Evolutionary conservation across 1,284 basidiomycete species (phyloP).

Genomic region (Cronartium ribicola): DNA sequence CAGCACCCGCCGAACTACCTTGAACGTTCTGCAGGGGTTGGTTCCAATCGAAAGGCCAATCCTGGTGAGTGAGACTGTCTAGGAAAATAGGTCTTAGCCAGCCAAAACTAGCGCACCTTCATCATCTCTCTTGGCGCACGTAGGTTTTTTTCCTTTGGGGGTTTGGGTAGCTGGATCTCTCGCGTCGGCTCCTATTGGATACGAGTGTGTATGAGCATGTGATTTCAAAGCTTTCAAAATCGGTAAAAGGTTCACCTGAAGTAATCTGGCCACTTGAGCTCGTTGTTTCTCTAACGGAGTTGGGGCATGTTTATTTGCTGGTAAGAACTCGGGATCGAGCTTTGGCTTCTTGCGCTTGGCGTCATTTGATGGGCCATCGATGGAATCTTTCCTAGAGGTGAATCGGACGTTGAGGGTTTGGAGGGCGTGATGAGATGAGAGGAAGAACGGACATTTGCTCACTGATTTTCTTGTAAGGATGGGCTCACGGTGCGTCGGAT

Average conservation of each 20-base stretch:
- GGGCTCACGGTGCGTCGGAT: no score
- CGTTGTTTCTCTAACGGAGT: conserved; percentile 70
- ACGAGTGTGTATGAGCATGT: not conserved
- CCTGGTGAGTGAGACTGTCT: not conserved
- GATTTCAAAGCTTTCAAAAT: not conserved
- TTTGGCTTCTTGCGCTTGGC: conserved; percentile 23
- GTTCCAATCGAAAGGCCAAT: not conserved
- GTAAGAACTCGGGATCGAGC: conserved; percentile 30
- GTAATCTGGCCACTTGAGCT: conserved; percentile 71
- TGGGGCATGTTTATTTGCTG: conserved; percentile 39
- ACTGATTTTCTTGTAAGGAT: no score
- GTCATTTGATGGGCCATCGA: not conserved
- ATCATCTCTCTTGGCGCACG: conserved; percentile 85
- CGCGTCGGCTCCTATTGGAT: conserved; percentile 64
- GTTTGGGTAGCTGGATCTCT: conserved; percentile 67
- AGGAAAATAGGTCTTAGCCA: not conserved
- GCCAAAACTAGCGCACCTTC: conserved; percentile 64
- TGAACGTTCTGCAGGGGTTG: conserved; percentile 44
- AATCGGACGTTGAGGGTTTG: not conserved
- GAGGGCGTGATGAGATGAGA: not conserved
- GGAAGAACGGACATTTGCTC: not conserved
- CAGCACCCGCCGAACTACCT: conserved; percentile 51
- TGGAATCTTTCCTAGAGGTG: not conserved
- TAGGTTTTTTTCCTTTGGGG: conserved; percentile 71
- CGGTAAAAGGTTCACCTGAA: conserved; percentile 56